These are phyloP conservation scores for Xeromyces bisporus DNA, from an alignment of 495 filamentous ascomycete species.

Conservation along the genomic window DNA sequence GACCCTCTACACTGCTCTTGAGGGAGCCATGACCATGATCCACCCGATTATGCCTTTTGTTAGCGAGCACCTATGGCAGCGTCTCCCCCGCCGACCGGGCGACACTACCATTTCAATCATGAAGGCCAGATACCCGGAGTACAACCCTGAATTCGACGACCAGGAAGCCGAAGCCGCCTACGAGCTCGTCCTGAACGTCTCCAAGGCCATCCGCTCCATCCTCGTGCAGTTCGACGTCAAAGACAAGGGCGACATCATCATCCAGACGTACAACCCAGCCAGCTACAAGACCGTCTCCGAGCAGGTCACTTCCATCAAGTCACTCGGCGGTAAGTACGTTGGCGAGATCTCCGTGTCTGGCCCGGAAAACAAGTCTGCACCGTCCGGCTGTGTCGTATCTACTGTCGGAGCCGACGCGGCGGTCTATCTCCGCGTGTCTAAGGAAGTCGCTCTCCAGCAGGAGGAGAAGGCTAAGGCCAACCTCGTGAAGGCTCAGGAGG, in stretches of 20 bases:
- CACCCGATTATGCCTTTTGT: constrained; percentile 73
- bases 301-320: constrained; percentile 43
- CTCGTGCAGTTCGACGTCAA: constrained; percentile 42
- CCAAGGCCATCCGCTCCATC: constrained; percentile 39
- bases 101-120: constrained; percentile 52
- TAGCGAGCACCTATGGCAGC: constrained; percentile 65
- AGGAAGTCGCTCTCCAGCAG: constrained; percentile 49
- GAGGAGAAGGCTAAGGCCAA: constrained; percentile 47
- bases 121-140: constrained; percentile 46
- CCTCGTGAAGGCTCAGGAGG: constrained; percentile 19
- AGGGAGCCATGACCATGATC: constrained; percentile 47
- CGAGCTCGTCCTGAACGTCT: constrained; percentile 44
- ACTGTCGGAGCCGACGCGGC: constrained; percentile 46
- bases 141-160: constrained; percentile 37
- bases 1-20: constrained; percentile 52
- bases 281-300: constrained; percentile 38
- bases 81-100: constrained; percentile 45
- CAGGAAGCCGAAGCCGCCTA: constrained; percentile 42
- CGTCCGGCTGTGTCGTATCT: constrained; percentile 54
- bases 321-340: constrained; percentile 45
- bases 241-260: constrained; percentile 36
- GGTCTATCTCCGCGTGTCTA: constrained; percentile 52
- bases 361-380: constrained; percentile 34
- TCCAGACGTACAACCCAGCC: constrained; percentile 41
- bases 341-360: constrained; percentile 31